Evolutionary conservation across 1,284 basidiomycete species (phyloP).

Genomic region (Leccinum subrobustum): DNA sequence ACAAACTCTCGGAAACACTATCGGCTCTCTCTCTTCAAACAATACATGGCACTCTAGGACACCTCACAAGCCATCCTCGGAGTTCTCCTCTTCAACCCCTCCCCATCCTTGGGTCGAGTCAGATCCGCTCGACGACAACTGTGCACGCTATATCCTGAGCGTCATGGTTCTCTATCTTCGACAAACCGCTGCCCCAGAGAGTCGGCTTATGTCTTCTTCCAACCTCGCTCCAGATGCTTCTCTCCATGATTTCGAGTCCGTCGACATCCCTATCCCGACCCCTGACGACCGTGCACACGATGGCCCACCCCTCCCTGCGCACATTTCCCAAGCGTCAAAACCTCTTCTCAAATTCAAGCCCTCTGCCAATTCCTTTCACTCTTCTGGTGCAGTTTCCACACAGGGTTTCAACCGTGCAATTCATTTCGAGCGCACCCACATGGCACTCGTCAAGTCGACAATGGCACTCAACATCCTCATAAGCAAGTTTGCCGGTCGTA

Average conservation of each 20-base stretch:
- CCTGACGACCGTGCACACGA: slow-evolving; percentile 22
- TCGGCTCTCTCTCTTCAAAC: slow-evolving; percentile 16
- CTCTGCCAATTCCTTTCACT: slow-evolving; percentile 37
- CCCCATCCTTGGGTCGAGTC: slow-evolving; percentile 61
- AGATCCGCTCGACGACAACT: slow-evolving; percentile 78
- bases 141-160: slow-evolving; percentile 83
- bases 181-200: slow-evolving; percentile 62
- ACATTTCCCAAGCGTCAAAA: slow-evolving; percentile 32
- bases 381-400: slow-evolving; percentile 23
- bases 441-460: slow-evolving; percentile 57
- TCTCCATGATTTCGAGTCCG: slow-evolving; percentile 68
- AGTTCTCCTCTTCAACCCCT: slow-evolving; percentile 38
- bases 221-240: slow-evolving; percentile 64
- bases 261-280: slow-evolving; percentile 42
- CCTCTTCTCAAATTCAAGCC: slow-evolving; percentile 31
- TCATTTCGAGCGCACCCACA: slow-evolving; percentile 67
- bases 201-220: slow-evolving; percentile 60
- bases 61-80: slow-evolving; percentile 37
- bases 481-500: slow-evolving; percentile 68
- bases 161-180: slow-evolving; percentile 82
- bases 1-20: slow-evolving; percentile 15
- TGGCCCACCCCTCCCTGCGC: slow-evolving; percentile 30
- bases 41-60: slow-evolving; percentile 32
- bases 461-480: slow-evolving; percentile 61
- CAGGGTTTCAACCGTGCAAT: slow-evolving; percentile 36